A percentile compares a stretch with the other conserved stretches of the same genome.
Conservation (phyloP, 2,329 filamentous ascomycete species). For the Tolypocladium ovalisporum region DNA sequence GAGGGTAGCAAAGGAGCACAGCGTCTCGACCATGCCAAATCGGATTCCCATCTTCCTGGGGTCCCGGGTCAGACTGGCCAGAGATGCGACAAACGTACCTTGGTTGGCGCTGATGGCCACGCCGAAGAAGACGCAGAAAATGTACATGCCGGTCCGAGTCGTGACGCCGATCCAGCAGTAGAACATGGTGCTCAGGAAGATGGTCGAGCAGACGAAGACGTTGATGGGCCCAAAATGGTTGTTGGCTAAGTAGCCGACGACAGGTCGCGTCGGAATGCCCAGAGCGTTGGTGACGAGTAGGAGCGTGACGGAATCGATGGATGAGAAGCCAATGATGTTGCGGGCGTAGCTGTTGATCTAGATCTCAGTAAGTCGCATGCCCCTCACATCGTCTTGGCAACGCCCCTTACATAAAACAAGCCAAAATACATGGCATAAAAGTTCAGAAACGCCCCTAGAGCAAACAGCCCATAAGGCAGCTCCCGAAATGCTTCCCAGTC, state of each 20-base stretch:
- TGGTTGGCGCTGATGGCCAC: slow-evolving; percentile 30
- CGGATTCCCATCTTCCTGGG: slow-evolving; percentile 32
- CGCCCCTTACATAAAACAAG: slow-evolving; percentile 31
- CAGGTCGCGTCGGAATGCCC: slow-evolving; percentile 41
- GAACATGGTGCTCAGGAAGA: slow-evolving; percentile 33
- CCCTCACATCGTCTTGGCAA: no score
- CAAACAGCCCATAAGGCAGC: slow-evolving; percentile 40
- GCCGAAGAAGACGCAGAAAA: slow-evolving; percentile 32
- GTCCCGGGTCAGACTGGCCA: slow-evolving; percentile 31
- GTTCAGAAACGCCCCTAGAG: slow-evolving; percentile 35
- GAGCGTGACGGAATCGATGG: slow-evolving; percentile 39
- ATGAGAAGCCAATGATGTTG: slow-evolving; percentile 31
- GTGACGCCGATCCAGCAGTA: slow-evolving; percentile 45
- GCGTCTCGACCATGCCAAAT: slow-evolving; percentile 33
- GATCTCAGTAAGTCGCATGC: background rate
- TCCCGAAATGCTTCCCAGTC: slow-evolving; percentile 49
- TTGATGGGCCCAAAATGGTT: slow-evolving; percentile 41
- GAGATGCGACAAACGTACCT: slow-evolving; percentile 27
- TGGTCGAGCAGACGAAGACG: slow-evolving; percentile 35
- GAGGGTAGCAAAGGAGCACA: slow-evolving; percentile 29
- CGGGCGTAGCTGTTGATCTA: slow-evolving; percentile 34
- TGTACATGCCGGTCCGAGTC: slow-evolving; percentile 26
- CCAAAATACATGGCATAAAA: slow-evolving; percentile 28
- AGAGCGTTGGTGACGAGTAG: slow-evolving; percentile 47
- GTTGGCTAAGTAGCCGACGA: slow-evolving; percentile 44